Conservation (phyloP, 176 grass and related monocot genomes). For the Musa troglodytarum region DNA sequence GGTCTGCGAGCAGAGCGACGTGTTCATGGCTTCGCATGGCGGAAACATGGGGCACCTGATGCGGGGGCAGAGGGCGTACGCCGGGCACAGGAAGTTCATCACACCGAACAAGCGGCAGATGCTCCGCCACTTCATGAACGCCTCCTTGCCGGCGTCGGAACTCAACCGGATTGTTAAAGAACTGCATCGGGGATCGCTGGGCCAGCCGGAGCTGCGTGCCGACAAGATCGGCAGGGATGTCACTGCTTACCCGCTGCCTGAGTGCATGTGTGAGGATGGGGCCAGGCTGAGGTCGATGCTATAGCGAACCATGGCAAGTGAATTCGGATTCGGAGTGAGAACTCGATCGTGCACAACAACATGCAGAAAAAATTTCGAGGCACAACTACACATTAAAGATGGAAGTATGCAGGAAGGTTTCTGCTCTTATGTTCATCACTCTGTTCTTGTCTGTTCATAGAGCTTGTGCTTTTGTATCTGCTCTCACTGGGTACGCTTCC, state of each 20-base stretch:
- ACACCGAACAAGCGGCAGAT: conserved; percentile 38
- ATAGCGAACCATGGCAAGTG: not conserved
- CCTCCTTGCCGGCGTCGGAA: conserved; percentile 21
- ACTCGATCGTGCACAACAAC: too few species aligned
- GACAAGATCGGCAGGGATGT: conserved; percentile 29
- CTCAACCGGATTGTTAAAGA: conserved; percentile 27
- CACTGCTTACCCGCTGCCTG: conserved; percentile 38
- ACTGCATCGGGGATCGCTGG: conserved; percentile 28
- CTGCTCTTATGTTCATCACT: not conserved
- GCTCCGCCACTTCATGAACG: conserved; percentile 24
- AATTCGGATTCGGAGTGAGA: too few species aligned
- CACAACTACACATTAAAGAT: too few species aligned
- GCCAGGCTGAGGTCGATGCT: not conserved
- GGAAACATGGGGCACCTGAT: conserved; percentile 51
- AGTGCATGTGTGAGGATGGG: conserved; percentile 40
- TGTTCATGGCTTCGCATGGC: conserved; percentile 47
- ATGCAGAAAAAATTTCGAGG: too few species aligned
- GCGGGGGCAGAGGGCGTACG: conserved; percentile 30
- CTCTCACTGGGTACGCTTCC: too few species aligned
- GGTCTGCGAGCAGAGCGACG: conserved; percentile 42
- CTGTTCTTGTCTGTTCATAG: not conserved
- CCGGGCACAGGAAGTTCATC: conserved; percentile 40
- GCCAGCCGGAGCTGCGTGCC: conserved; percentile 26
- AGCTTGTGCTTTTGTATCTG: not conserved
- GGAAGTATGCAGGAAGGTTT: not conserved